Conservation (phyloP, 2,329 filamentous ascomycete species). For the Paecilomyces sp. region DNA sequence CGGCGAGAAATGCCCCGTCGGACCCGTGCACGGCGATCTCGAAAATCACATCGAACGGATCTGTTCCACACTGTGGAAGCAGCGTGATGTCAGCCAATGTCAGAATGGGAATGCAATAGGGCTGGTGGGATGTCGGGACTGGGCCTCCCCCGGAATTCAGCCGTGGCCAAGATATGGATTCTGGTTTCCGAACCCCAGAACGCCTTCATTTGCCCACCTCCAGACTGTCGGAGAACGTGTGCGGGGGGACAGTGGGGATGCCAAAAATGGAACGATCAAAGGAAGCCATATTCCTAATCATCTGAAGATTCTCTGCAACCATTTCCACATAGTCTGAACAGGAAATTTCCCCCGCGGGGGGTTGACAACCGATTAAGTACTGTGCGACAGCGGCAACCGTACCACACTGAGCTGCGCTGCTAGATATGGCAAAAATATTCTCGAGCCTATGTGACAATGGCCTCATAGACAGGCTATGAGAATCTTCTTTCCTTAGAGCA, state of each 20-base stretch:
- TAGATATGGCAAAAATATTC: background rate
- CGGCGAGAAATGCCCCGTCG: background rate
- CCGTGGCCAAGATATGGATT: constrained; percentile 10
- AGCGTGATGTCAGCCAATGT: background rate
- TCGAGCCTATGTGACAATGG: background rate
- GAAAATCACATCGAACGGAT: background rate
- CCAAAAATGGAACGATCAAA: background rate
- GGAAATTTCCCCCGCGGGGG: background rate
- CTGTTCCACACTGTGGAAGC: background rate
- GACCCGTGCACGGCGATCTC: background rate
- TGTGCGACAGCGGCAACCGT: background rate
- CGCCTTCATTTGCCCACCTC: background rate
- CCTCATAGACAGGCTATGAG: background rate
- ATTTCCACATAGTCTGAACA: background rate
- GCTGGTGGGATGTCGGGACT: background rate
- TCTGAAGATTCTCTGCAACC: background rate
- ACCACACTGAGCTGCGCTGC: background rate
- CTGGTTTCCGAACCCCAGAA: constrained; percentile 15
- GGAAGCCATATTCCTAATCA: background rate
- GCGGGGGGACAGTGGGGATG: background rate
- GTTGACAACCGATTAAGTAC: background rate
- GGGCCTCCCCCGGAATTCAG: background rate
- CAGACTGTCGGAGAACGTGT: background rate
- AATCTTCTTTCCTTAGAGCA: background rate
- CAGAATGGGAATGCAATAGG: background rate